Evolutionary conservation across 177 flowering plant genomes (phyloP).

Genomic region (Vitis hybrid): DNA sequence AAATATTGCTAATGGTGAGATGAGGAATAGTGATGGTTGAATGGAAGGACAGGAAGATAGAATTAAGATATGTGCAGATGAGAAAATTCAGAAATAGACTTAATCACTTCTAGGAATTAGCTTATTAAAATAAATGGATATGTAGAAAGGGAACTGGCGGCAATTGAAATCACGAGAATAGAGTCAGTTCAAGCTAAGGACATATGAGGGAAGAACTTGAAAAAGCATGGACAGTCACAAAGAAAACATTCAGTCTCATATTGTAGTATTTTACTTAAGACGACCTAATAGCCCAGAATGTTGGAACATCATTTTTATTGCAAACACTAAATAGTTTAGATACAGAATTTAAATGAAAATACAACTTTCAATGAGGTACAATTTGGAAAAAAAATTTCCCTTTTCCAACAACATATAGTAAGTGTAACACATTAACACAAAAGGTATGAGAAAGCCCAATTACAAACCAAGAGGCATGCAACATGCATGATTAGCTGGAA

Average conservation of each 20-base stretch:
- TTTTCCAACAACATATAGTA: no score
- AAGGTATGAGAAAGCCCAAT: no score
- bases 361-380: no score
- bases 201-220: not conserved
- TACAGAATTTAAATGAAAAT: no score
- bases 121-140: not conserved
- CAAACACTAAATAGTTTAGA: not conserved
- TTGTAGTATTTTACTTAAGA: not conserved
- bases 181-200: not conserved
- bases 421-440: no score
- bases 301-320: not conserved
- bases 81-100: not conserved
- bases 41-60: no score
- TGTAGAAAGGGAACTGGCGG: not conserved
- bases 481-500: no score
- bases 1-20: not conserved
- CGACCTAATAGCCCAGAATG: not conserved
- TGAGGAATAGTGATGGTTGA: not conserved
- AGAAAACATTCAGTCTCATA: not conserved
- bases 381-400: no score
- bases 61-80: not conserved
- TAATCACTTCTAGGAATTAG: not conserved
- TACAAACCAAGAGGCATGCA: no score
- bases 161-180: not conserved
- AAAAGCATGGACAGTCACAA: not conserved